A percentile compares a stretch with the other conserved stretches of the same genome.
phyloP scores from a whole-genome alignment of 495 filamentous ascomycete genomes.

The Penicillium ochrochloron region DNA sequence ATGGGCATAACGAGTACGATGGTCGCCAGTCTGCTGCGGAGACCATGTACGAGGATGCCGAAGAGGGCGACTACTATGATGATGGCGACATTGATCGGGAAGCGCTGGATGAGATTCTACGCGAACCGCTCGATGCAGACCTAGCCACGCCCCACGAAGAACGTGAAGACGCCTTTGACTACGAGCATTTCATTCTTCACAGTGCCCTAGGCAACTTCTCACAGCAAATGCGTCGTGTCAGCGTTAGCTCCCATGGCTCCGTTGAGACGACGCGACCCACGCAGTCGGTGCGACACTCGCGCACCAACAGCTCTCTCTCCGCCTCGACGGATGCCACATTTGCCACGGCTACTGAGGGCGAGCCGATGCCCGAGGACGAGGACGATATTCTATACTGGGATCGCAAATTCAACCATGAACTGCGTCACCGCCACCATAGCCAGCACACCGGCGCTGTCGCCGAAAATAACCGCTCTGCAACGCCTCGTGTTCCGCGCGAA shows the following conservation, averaged over 20 bases:
- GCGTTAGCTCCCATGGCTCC: slow-evolving; percentile 69
- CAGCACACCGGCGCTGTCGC: slow-evolving; percentile 21
- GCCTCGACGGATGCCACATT: slow-evolving; percentile 80
- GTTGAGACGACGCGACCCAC: slow-evolving; percentile 69
- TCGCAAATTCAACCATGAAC: slow-evolving; percentile 47
- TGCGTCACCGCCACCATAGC: slow-evolving; percentile 33
- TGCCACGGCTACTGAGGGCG: slow-evolving; percentile 78
- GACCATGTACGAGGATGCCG: slow-evolving; percentile 65
- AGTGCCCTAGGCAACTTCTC: slow-evolving; percentile 79
- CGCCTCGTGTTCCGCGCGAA: slow-evolving; percentile 23
- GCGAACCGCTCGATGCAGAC: slow-evolving; percentile 48
- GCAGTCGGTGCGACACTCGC: slow-evolving; percentile 37
- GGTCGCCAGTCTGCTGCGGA: slow-evolving; percentile 45
- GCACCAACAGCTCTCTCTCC: slow-evolving; percentile 66
- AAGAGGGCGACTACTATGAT: slow-evolving; percentile 45
- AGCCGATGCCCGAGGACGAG: slow-evolving; percentile 43
- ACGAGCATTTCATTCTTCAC: slow-evolving; percentile 93
- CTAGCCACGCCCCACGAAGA: slow-evolving; percentile 75
- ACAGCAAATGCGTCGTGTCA: slow-evolving; percentile 56
- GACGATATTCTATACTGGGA: slow-evolving; percentile 51
- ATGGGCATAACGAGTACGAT: slow-evolving; percentile 29
- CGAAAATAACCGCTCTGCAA: slow-evolving; percentile 27
- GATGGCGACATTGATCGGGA: slow-evolving; percentile 60
- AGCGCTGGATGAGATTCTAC: slow-evolving; percentile 47
- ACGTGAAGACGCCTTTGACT: slow-evolving; percentile 95